Conservation (phyloP, 2,329 filamentous ascomycete species). For the Furcasterigmium sp. region DNA sequence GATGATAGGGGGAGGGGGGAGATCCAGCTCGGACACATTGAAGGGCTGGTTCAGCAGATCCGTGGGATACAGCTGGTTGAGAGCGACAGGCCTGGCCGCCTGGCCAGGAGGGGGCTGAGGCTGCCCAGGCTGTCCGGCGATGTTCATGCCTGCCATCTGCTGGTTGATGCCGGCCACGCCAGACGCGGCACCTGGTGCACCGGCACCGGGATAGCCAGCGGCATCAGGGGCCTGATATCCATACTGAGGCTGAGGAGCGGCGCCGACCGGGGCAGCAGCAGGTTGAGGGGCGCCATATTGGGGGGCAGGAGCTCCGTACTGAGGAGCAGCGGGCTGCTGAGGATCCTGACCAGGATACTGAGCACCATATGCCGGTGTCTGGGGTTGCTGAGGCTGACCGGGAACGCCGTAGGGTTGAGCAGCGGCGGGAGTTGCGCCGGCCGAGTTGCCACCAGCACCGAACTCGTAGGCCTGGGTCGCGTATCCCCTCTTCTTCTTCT, state of each 20-base stretch:
- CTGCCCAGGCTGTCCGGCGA: constrained; percentile 58
- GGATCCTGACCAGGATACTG: constrained; percentile 51
- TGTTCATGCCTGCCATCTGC: constrained; percentile 79
- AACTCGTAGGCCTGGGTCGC: constrained; percentile 94
- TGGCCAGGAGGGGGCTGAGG: constrained; percentile 45
- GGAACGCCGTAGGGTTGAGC: constrained; percentile 44
- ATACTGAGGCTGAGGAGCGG: constrained; percentile 35
- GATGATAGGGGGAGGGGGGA: constrained; percentile 85
- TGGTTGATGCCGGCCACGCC: constrained; percentile 71
- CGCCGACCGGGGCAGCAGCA: constrained; percentile 7
- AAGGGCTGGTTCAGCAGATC: constrained; percentile 91
- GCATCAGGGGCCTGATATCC: constrained; percentile 65
- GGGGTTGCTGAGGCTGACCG: constrained; percentile 29
- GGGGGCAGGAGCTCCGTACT: constrained; percentile 18
- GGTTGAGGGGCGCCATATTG: constrained; percentile 41
- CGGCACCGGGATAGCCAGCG: constrained; percentile 53
- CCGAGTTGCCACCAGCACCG: constrained; percentile 77
- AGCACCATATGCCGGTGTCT: constrained; percentile 45
- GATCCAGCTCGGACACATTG: constrained; percentile 86
- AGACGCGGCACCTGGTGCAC: constrained; percentile 22
- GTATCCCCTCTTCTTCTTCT: constrained; percentile 92
- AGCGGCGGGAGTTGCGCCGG: constrained; percentile 36
- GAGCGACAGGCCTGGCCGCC: constrained; percentile 36
- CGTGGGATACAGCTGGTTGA: constrained; percentile 89
- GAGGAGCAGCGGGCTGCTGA: constrained; percentile 31